Evolutionary conservation across 768 basidiomycete species (phyloP), one percentile per base, ranked within the genome.

Genomic region (Leccinum subgranulosum): DNA sequence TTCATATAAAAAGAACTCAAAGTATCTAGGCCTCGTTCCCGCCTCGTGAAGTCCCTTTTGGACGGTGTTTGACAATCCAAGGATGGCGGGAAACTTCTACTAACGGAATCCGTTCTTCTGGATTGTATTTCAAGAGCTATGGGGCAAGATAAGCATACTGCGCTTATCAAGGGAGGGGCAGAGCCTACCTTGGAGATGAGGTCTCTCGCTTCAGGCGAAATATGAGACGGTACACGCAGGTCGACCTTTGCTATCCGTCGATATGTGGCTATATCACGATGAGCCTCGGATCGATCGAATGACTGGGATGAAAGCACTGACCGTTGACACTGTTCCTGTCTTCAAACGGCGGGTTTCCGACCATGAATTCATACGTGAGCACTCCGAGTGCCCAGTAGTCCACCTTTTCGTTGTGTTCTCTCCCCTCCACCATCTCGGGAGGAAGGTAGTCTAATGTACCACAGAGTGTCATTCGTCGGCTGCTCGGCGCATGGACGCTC

Each of bases 381-480:
- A 98, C 95, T 47, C 96, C 96, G 27, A 99, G 77, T 0, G 96
- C 96, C 96, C 96, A 99, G 58, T 93, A 82, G 66, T 98, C 96
- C 39, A 98, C 96, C 67, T 84, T 87, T 66, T 94, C 92, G 54
- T 81, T 88, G 69, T 98, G 95, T 58, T 90, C 91, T 63, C 83
- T 87, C 0, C 88, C 87, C 65, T 97, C 94, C 14, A 99, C 91
- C 97, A 98, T 99, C 79, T 98, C 96, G 12, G 97, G 96, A 0
- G 97, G 95, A 11, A 99, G 81, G 70, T 98, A 98, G 71, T 98
- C 97, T 47, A 98, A 76, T 1, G 96, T 98, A 12, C 96, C 96
- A 65, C 96, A 98, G 11, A 98, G 80, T 1, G 97, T 98, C 75
- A 82, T 88, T 46, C 96, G 77, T 47, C 94, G 77, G 69, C 94